Percentiles rank a stretch among this genome's conserved stretches.
phyloP scores from a whole-genome alignment of 768 basidiomycete genomes.

The Suillus subluteus region DNA sequence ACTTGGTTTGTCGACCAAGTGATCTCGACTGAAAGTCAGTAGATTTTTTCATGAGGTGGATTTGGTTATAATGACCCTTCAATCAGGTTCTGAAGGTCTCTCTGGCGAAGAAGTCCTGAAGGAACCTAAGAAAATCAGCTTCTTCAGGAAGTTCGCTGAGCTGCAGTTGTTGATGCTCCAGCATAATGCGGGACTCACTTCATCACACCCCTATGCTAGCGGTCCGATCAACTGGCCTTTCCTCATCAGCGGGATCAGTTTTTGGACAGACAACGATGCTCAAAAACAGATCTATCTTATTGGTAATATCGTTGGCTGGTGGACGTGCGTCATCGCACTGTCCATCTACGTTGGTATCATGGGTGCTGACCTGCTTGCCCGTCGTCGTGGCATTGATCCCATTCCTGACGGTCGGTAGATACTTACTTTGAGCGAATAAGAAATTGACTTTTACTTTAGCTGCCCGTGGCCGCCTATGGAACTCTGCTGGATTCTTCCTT shows the following conservation, averaged over 20 bases:
- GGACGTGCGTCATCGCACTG: constrained; percentile 85
- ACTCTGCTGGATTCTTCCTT: constrained; percentile 95
- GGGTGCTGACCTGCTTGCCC: constrained; percentile 86
- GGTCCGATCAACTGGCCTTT: constrained; percentile 99
- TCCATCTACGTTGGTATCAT: constrained; percentile 90
- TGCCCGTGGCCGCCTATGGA: constrained; percentile 92
- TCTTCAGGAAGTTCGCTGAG: constrained; percentile 94
- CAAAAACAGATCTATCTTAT: constrained; percentile 96
- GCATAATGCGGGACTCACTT: constrained; percentile 97
- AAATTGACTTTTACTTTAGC: constrained; percentile 48
- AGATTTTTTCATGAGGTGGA: not conserved
- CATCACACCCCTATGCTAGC: constrained; percentile 97
- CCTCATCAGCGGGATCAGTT: constrained; percentile 93
- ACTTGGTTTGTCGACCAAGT: constrained; percentile 92
- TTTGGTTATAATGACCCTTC: constrained; percentile 6
- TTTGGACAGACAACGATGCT: constrained; percentile 89
- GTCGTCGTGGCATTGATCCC: constrained; percentile 82
- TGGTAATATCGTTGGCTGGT: constrained; percentile 95
- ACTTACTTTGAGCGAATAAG: not conserved
- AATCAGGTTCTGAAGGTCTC: constrained; percentile 55
- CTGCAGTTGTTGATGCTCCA: constrained; percentile 95
- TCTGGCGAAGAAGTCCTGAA: constrained; percentile 55
- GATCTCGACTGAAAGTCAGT: constrained; percentile 70
- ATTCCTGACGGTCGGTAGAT: constrained; percentile 79
- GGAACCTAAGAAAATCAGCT: constrained; percentile 80